A percentile compares a stretch with the other conserved stretches of the same genome.
Evolutionary conservation across 1,284 basidiomycete genomes (phyloP).

Genomic region (Ganoderma boninense): DNA sequence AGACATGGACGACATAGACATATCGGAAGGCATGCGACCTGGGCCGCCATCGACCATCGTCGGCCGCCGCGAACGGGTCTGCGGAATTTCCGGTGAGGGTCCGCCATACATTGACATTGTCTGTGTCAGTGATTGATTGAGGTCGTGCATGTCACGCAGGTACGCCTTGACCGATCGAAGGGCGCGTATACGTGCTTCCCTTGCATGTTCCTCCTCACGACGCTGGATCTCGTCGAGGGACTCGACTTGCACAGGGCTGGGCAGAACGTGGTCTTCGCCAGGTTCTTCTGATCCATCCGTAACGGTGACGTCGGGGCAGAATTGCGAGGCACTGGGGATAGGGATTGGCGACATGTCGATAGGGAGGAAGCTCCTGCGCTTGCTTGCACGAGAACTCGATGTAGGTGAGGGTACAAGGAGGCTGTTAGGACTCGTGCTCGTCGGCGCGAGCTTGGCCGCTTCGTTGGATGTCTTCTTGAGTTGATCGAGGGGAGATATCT

Average conservation of each 20-base stretch:
- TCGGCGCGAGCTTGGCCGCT: conserved; percentile 33
- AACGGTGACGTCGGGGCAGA: conserved; percentile 61
- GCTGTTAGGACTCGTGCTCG: conserved; percentile 42
- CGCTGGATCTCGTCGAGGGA: conserved; percentile 56
- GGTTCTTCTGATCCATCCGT: conserved; percentile 53
- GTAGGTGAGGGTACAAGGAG: conserved; percentile 54
- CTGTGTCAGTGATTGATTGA: conserved; percentile 68
- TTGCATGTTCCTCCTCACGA: conserved; percentile 73
- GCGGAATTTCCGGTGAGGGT: conserved; percentile 43
- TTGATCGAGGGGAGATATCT: conserved; percentile 40
- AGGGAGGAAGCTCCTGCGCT: conserved; percentile 87
- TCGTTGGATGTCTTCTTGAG: conserved; percentile 41
- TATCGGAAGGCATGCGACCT: conserved; percentile 57
- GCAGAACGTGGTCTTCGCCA: conserved; percentile 39
- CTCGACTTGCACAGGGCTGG: conserved; percentile 56
- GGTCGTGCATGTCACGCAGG: conserved; percentile 93
- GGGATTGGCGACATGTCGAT: conserved; percentile 70
- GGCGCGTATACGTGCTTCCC: conserved; percentile 78
- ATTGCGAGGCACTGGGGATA: conserved; percentile 69
- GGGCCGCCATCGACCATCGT: conserved; percentile 63
- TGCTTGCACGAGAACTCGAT: conserved; percentile 60
- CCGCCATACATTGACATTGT: conserved; percentile 54
- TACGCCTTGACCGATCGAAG: conserved; percentile 94
- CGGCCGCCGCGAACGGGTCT: conserved; percentile 65
- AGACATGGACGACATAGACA: conserved; percentile 41